Base-by-base conservation (phyloP, 2,329 filamentous ascomycete species). In the Claviceps maximensis region DNA sequence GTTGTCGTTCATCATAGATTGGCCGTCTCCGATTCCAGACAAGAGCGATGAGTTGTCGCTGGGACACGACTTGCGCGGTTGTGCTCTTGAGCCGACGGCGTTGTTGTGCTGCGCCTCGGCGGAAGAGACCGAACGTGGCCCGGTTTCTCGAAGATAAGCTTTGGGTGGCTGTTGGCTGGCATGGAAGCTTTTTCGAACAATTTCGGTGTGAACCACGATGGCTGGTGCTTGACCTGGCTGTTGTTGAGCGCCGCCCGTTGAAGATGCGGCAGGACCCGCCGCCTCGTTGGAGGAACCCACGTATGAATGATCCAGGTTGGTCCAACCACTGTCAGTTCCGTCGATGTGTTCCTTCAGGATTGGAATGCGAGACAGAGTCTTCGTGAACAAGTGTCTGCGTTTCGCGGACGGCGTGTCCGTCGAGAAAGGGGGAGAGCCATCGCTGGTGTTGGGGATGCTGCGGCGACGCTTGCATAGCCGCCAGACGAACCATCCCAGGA, bases 11-110 rank as follows among this genome's bases (percentile, higher is more conserved):
- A 77, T 63, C 33, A 79, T 72, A 29, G 82, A 78, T 46, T 82
- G 77, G 25, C 74, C 78, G 59, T 84, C 80, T 19, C 80, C 80
- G 56, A 83, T 83, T 7, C 80, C 80, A 0, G 81, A 84, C 0
- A 80, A 83, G 4, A 84, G 68, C 0, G 80, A 83, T 0, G 80
- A 83, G 33, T 81, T 59, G 48, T 75, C 74, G 55, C 76, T 80
- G 4, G 66, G 62, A 8, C 73, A 69, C 6, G 36, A 8, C 33
- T 73, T 70, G 2, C 64, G 33, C 21, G 45, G 45, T 40, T 59
- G 62, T 15, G 56, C 55, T 29, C 59, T 56, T 9, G 55, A 49
- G 2, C 48, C 56, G 17, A 56, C 25, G 13, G 47, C 56, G 49
- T 29, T 53, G 44, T 50, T 55, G 42, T 49, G 56, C 47, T 42